These are phyloP conservation scores for Theileria orientalis DNA, from an alignment of 169 alveolate genomes.

Conservation along the genomic window DNA sequence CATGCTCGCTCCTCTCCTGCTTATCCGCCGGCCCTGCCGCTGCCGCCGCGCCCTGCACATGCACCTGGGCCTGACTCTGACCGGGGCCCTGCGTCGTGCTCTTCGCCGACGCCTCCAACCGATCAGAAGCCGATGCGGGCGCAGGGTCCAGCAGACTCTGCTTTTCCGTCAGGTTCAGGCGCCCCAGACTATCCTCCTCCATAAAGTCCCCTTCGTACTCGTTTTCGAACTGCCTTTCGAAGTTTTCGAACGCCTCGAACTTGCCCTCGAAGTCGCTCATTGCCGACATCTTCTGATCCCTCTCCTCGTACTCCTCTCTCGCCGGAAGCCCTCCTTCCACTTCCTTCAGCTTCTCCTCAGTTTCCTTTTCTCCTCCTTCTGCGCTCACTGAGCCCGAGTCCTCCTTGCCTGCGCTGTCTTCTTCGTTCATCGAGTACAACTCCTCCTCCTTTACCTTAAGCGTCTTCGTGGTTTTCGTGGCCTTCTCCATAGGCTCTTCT, in stretches of 20 bases:
- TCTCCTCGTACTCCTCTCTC: not conserved
- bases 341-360: not conserved
- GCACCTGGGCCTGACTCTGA: constrained; percentile 19
- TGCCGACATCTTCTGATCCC: not conserved
- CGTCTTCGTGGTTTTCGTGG: not conserved
- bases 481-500: not conserved
- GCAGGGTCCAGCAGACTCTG: constrained; percentile 28
- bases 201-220: no score
- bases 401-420: not conserved
- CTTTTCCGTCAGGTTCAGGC: constrained; percentile 19
- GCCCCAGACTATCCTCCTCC: not conserved
- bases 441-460: constrained; percentile 5
- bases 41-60: constrained; percentile 16
- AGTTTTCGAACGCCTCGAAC: no score
- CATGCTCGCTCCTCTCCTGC: constrained; percentile 13
- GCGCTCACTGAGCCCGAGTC: not conserved
- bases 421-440: not conserved
- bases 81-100: no score
- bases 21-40: constrained; percentile 10
- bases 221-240: no score
- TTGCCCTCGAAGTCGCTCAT: not conserved
- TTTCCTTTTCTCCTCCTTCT: not conserved
- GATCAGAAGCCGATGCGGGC: not conserved
- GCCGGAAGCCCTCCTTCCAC: not conserved
- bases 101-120: constrained; percentile 11